These are phyloP conservation scores for Colletotrichum echinochloae DNA, from an alignment of 2,329 filamentous ascomycete genomes.

Conservation along the genomic window DNA sequence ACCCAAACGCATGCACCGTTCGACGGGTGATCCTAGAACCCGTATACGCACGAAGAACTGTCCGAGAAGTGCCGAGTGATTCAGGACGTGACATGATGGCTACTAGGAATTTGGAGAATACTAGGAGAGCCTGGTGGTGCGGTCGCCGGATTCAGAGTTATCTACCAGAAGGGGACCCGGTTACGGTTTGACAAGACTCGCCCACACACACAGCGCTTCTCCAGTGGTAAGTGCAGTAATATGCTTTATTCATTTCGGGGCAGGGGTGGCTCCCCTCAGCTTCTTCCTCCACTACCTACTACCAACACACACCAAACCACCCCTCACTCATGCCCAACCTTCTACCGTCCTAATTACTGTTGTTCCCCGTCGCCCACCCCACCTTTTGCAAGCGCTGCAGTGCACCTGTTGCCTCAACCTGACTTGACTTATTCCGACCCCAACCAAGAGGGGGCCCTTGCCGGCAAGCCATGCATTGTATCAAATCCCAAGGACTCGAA, in stretches of 20 bases:
- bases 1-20: background rate
- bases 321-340: background rate
- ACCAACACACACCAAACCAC: background rate
- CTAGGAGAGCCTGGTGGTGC: background rate
- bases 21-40: background rate
- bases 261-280: background rate
- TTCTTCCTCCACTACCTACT: background rate
- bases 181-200: background rate
- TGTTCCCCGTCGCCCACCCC: background rate
- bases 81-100: background rate
- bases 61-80: background rate
- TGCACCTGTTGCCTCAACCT: background rate
- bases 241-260: background rate
- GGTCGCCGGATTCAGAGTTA: background rate
- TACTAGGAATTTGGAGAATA: background rate
- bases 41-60: background rate
- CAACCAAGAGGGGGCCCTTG: constrained; percentile 20
- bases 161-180: background rate
- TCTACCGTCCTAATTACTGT: background rate
- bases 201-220: background rate
- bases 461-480: constrained; percentile 32
- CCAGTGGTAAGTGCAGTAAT: background rate
- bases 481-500: constrained; percentile 35
- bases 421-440: background rate
- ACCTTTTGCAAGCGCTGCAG: background rate